Evolutionary conservation across 805 yeast genomes (phyloP).

Genomic region (Ogataea glucozyma): DNA sequence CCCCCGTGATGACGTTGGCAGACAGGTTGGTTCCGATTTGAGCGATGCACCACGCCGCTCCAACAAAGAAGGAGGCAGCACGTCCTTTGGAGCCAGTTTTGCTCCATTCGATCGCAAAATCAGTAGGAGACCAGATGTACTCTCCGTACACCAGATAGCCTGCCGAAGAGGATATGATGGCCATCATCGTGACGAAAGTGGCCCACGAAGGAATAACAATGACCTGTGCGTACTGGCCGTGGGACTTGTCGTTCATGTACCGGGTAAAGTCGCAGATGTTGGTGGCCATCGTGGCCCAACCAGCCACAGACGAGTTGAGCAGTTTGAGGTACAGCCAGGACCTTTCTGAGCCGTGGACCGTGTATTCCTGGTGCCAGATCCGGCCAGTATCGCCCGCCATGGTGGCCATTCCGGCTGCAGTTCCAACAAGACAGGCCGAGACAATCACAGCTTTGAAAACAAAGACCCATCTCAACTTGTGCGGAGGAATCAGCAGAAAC

Average conservation of each 20-base stretch:
- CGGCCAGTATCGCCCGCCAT: slow-evolving; percentile 31
- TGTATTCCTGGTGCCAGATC: slow-evolving; percentile 23
- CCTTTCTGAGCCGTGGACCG: slow-evolving; percentile 27
- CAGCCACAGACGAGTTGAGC: slow-evolving; percentile 36
- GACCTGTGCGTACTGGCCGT: slow-evolving; percentile 36
- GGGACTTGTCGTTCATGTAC: slow-evolving; percentile 34
- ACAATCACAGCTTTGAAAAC: slow-evolving; percentile 34
- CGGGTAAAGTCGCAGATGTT: slow-evolving; percentile 43
- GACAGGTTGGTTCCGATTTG: slow-evolving; percentile 47
- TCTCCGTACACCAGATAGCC: slow-evolving; percentile 42
- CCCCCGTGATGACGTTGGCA: slow-evolving; percentile 62
- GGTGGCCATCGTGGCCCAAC: slow-evolving; percentile 39
- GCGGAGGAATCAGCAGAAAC: slow-evolving; percentile 33
- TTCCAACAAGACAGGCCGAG: slow-evolving; percentile 28
- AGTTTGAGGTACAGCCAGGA: slow-evolving; percentile 31
- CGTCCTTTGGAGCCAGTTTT: slow-evolving; percentile 26
- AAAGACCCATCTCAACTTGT: slow-evolving; percentile 39
- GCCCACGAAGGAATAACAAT: slow-evolving; percentile 30
- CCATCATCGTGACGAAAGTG: slow-evolving; percentile 33
- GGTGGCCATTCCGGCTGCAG: slow-evolving; percentile 37
- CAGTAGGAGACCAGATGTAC: slow-evolving; percentile 47
- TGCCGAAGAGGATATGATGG: slow-evolving; percentile 37
- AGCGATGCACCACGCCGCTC: slow-evolving; percentile 25
- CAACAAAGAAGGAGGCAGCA: slow-evolving; percentile 23
- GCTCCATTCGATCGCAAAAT: slow-evolving; percentile 38